phyloP scores from a whole-genome alignment of 495 filamentous ascomycete species.

The Neurospora cerealis region DNA sequence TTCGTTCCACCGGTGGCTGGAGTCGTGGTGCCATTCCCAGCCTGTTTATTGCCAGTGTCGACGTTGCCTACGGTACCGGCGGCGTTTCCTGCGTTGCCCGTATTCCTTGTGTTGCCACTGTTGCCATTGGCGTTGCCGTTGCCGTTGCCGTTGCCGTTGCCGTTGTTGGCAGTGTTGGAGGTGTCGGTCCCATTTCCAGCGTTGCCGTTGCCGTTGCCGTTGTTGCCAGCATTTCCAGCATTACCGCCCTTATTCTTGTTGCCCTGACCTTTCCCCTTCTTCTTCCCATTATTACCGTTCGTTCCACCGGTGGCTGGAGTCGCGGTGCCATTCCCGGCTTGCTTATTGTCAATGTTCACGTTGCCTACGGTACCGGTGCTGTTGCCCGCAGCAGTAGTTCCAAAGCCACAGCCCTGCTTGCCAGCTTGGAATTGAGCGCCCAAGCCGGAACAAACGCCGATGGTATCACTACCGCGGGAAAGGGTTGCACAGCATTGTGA shows the following conservation, averaged over 20 bases:
- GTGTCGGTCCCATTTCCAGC: not conserved
- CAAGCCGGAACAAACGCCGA: constrained; percentile 25
- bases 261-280: not conserved
- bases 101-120: no score
- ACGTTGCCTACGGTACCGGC: not conserved
- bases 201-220: not conserved
- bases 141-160: not conserved
- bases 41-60: not conserved
- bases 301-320: not conserved
- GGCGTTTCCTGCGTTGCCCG: not conserved
- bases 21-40: not conserved
- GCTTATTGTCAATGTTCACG: not conserved
- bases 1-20: not conserved
- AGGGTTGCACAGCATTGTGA: constrained; percentile 29
- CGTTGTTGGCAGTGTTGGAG: not conserved
- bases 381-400: not conserved
- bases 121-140: no score
- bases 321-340: not conserved
- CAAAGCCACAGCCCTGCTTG: constrained; percentile 25
- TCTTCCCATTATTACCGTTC: not conserved
- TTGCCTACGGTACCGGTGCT: not conserved
- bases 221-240: not conserved
- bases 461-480: constrained; percentile 15
- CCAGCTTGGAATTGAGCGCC: constrained; percentile 19
- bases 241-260: not conserved